A percentile compares a stretch with the other conserved stretches of the same genome.
phyloP scores from a whole-genome alignment of 1,139 yeast species.

The Candida albicans region DNA sequence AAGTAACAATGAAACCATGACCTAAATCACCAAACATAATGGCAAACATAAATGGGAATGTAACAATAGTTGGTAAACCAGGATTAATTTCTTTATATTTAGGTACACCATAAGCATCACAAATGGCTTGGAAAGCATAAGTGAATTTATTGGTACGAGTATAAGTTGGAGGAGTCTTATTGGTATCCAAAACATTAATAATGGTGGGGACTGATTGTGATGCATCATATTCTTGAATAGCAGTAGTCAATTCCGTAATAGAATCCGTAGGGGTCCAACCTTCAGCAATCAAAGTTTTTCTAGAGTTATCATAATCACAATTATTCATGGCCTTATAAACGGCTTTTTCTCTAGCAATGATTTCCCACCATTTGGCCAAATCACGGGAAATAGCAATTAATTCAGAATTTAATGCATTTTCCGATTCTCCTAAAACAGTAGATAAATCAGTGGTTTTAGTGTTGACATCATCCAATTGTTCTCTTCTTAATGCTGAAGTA shows the following conservation, averaged over 20 bases:
- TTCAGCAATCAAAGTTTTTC: slow-evolving; percentile 68
- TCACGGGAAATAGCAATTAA: slow-evolving; percentile 72
- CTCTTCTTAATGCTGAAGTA: slow-evolving; percentile 29
- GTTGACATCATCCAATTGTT: slow-evolving; percentile 58
- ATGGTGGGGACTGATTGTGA: slow-evolving; percentile 64
- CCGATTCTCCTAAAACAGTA: slow-evolving; percentile 54
- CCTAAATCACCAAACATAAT: slow-evolving; percentile 88
- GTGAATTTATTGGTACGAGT: slow-evolving; percentile 78
- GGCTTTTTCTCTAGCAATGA: slow-evolving; percentile 69
- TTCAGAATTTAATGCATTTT: slow-evolving; percentile 65
- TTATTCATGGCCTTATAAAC: slow-evolving; percentile 66
- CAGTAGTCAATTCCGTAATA: slow-evolving; percentile 33
- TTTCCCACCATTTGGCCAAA: slow-evolving; percentile 67
- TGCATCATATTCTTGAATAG: slow-evolving; percentile 31
- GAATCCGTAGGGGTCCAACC: slow-evolving; percentile 80
- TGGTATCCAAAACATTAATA: slow-evolving; percentile 61
- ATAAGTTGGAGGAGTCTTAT: slow-evolving; percentile 75
- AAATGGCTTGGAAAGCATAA: slow-evolving; percentile 70
- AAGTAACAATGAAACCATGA: slow-evolving; percentile 66
- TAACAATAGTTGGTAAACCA: slow-evolving; percentile 74
- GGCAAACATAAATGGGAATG: slow-evolving; percentile 86
- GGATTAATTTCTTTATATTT: slow-evolving; percentile 78
- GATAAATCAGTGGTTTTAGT: slow-evolving; percentile 56
- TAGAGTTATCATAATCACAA: slow-evolving; percentile 64
- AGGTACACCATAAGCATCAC: slow-evolving; percentile 81